Evolutionary conservation across 2,329 filamentous ascomycete species (phyloP), one percentile per base, ranked within the genome.

Genomic region (Trichophyton equinum): DNA sequence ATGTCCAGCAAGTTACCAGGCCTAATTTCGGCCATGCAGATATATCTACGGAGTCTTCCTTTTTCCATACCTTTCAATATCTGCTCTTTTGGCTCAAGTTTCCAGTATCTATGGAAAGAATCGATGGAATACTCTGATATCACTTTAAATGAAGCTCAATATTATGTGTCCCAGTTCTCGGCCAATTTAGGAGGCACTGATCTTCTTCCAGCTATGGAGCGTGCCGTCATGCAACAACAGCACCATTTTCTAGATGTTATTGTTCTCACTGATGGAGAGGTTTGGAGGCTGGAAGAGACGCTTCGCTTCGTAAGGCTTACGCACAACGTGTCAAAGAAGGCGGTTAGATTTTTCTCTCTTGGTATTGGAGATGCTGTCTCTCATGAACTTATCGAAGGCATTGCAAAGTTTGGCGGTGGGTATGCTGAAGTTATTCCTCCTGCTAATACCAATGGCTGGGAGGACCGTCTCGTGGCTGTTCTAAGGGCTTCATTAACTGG

Each of bases 391-490:
- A 78, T 85, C 9, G 79, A 85, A 66, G 82, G 82, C 0, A 75
- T 85, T 61, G 82, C 82, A 18, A 76, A 78, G 58, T 77, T 79
- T 11, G 83, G 82, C 0, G 80, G 81, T 59, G 83, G 83, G 0
- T 82, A 60, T 55, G 38, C 61, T 8, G 51, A 55, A 38, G 11
- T 55, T 55, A 55, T 55, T 6, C 51, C 51, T n/a, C 11, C 33
- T 55, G 20, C 51, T 33, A 55, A 22, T 7, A 55, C 11, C 20
- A 27, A 6, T 11, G n/a, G 20, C 51, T 55, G 51, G 51, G 51
- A 55, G 51, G 51, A 30, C 27, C 51, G 51, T 55, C 15, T 55
- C 1, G 51, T 55, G 9, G 51, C 51, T 6, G 51, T 55, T 8
- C 6, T 55, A 11, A 55, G 20, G 11, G 51, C 51, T 55, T 20